A percentile compares a stretch with the other conserved stretches of the same genome.
phyloP scores from a whole-genome alignment of 257 asterid genomes.

The Salvia miltiorrhiza region DNA sequence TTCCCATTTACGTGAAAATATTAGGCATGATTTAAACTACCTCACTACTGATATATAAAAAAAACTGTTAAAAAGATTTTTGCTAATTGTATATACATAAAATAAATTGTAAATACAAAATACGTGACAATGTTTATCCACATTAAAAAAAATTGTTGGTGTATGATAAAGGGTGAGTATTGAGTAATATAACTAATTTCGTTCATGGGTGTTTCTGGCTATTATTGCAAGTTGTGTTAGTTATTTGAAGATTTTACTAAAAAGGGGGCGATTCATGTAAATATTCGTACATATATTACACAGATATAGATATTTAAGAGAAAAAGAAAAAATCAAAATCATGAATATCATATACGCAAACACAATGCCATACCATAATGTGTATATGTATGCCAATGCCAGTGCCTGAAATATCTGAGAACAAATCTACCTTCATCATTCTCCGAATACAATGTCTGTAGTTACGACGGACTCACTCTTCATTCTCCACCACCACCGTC shows the following conservation, averaged over 20 bases:
- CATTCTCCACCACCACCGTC: constrained; percentile 29
- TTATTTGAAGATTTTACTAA: not conserved
- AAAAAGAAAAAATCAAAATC: not conserved
- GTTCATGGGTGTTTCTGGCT: not conserved
- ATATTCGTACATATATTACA: not conserved
- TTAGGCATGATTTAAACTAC: no score
- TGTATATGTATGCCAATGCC: not conserved
- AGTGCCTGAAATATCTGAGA: constrained; percentile 11
- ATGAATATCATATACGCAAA: not conserved
- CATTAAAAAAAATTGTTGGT: no score
- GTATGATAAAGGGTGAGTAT: no score
- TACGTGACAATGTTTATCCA: no score
- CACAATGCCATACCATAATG: not conserved
- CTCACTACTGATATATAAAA: no score
- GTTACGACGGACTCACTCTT: constrained; percentile 37
- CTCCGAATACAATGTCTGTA: constrained; percentile 42
- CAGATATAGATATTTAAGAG: not conserved
- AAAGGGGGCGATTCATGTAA: not conserved
- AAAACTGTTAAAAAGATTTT: no score
- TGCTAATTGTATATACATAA: no score
- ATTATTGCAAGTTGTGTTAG: not conserved
- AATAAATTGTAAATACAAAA: no score
- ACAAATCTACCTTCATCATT: not conserved
- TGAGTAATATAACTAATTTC: no score
- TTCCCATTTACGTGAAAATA: no score